phyloP scores from a whole-genome alignment of 345 rosid genomes.

The Citrus maxima region DNA sequence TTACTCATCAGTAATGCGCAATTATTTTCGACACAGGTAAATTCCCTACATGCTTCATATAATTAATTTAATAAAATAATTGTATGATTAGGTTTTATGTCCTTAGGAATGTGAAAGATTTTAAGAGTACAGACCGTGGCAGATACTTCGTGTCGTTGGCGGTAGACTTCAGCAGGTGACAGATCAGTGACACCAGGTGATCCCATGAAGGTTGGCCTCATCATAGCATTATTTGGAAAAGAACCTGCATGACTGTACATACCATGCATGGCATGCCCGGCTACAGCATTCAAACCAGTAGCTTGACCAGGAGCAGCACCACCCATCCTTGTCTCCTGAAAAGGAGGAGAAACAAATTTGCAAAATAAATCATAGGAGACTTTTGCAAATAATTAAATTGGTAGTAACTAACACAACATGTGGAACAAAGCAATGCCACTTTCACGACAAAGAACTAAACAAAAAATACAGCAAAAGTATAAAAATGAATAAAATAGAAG shows the following conservation, averaged over 20 bases:
- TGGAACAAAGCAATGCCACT: background rate
- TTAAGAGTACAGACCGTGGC: constrained; percentile 55
- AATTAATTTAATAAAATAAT: background rate
- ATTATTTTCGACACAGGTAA: background rate
- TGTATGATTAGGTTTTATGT: background rate
- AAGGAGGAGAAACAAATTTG: background rate
- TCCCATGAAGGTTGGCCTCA: constrained; percentile 47
- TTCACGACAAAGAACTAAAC: background rate
- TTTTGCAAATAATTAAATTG: background rate
- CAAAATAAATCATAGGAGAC: background rate
- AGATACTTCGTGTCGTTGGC: constrained; percentile 86
- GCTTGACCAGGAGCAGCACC: constrained; percentile 41
- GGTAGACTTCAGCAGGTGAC: constrained; percentile 68
- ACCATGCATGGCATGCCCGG: constrained; percentile 49
- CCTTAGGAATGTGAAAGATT: background rate
- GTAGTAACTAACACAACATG: background rate
- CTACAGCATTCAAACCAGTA: constrained; percentile 42
- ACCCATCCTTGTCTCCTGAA: constrained; percentile 58
- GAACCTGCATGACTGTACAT: constrained; percentile 46
- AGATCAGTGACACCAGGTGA: constrained; percentile 42
- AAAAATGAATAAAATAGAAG: background rate
- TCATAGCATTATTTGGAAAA: constrained; percentile 44
- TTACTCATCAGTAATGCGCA: background rate
- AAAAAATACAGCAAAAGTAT: background rate
- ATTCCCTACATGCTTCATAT: background rate